Evolutionary conservation across 2,329 filamentous ascomycete species (phyloP), one percentile per base, ranked within the genome.

Genomic region (Bipolaris zeicola): DNA sequence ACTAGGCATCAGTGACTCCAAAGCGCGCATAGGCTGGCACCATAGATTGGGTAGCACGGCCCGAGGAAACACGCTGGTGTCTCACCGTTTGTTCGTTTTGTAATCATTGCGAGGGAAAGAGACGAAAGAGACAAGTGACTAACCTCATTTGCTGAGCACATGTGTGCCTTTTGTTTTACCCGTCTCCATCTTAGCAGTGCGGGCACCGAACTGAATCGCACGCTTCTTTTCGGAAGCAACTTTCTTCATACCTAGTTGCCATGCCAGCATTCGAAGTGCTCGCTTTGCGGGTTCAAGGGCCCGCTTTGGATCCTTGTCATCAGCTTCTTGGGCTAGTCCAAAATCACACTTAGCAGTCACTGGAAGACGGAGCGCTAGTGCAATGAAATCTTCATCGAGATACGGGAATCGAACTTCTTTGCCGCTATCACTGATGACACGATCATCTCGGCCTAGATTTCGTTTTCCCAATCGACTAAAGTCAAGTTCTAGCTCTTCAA

Each of bases 401-500:
- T 86, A 99, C 0, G 96, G 95, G 71, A 96, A 97, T 34, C 95
- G 85, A 31, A 90, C 90, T 76, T 99, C 95, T 58, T 88, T 89
- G 13, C 90, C 87, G 90, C 93, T 98, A 70, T 96, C 85, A 2
- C 91, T 88, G 76, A 97, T 91, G 16, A 93, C 89, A 22, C 95
- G 86, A 76, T 99, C 96, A 70, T 99, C 95, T 8, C 95, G 87
- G 3, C 95, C 96, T 6, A 99, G 83, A 64, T 99, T 99, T n/a
- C 95, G 87, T 76, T 95, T 92, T 1, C 94, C 93, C 1, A 99
- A 85, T 22, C 96, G 86, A 45, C 85, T 82, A 36, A 98, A 89
- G 60, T 99, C 95, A 3, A 98, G 82, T 57, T 90, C 86, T 5
- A 99, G 84, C 76, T 99, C 94, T 1, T 91, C 85, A 4, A 93